Conservation (phyloP, 108 stramenopile genomes). For the Pelagomonas calceolata region DNA sequence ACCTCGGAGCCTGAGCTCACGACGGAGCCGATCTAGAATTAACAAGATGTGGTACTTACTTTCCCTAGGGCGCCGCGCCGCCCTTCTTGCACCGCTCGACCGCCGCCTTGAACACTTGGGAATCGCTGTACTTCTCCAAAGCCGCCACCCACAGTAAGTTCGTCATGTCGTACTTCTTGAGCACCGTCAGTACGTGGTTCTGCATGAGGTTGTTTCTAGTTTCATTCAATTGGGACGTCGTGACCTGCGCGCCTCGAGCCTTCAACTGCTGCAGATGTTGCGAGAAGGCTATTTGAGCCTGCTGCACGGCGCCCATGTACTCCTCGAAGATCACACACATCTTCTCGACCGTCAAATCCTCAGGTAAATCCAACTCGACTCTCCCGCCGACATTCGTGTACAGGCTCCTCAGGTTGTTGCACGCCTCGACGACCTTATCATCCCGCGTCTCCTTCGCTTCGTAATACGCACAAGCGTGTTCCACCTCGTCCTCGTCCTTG, state of each 20-base stretch:
- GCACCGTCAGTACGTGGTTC: neutral
- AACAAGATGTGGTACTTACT: too few species aligned
- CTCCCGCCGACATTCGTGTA: neutral
- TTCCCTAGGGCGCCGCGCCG: too few species aligned
- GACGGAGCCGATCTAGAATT: too few species aligned
- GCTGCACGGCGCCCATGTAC: neutral
- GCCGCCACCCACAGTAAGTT: neutral
- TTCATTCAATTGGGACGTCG: neutral
- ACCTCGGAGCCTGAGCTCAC: too few species aligned
- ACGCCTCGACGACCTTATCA: neutral
- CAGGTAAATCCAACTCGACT: neutral
- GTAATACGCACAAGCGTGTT: neutral
- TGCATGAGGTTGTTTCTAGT: neutral
- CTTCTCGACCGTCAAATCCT: neutral
- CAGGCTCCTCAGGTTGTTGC: neutral
- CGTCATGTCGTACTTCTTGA: neutral
- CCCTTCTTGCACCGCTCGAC: too few species aligned
- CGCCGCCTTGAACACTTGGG: neutral
- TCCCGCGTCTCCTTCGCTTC: neutral
- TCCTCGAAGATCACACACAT: neutral
- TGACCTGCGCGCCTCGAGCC: neutral
- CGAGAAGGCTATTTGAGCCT: neutral
- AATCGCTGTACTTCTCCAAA: neutral
- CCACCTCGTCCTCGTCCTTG: neutral
- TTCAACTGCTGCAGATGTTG: neutral